Percentiles rank a stretch among this genome's conserved stretches.
These are phyloP conservation scores for Annulohypoxylon nitens DNA, from an alignment of 495 filamentous ascomycete species.

Conservation along the genomic window DNA sequence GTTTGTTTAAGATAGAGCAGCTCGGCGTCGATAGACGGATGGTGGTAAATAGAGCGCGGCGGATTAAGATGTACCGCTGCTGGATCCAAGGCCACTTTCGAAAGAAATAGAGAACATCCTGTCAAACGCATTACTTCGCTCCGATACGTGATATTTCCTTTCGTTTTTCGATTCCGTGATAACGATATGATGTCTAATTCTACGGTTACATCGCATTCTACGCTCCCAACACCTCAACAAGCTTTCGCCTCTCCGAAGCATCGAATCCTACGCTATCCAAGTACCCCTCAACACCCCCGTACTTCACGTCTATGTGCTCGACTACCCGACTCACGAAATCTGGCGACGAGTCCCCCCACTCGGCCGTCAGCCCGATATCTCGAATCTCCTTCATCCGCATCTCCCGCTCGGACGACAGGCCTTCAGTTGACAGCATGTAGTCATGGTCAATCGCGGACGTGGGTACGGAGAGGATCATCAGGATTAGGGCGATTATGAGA, in stretches of 20 bases:
- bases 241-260: slow-evolving; percentile 44
- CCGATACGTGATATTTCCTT: slow-evolving; percentile 19
- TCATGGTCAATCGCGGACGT: slow-evolving; percentile 71
- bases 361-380: slow-evolving; percentile 73
- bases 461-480: slow-evolving; percentile 71
- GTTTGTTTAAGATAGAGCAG: slow-evolving; percentile 76
- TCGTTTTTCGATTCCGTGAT: not conserved
- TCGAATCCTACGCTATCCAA: slow-evolving; percentile 69
- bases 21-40: slow-evolving; percentile 87
- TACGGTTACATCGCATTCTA: not conserved
- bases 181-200: not conserved
- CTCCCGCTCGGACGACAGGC: slow-evolving; percentile 69
- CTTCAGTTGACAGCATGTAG: slow-evolving; percentile 71
- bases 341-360: slow-evolving; percentile 73
- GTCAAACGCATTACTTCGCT: slow-evolving; percentile 2
- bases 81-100: slow-evolving; percentile 94
- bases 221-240: slow-evolving; percentile 44
- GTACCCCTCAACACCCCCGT: slow-evolving; percentile 74
- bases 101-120: slow-evolving; percentile 68
- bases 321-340: slow-evolving; percentile 67
- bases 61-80: slow-evolving; percentile 98
- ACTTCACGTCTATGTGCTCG: slow-evolving; percentile 64
- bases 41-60: slow-evolving; percentile 89
- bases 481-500: slow-evolving; percentile 72
- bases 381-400: slow-evolving; percentile 75